Conservation (phyloP, 179 eudicot species). For the Vitellaria paradoxa region DNA sequence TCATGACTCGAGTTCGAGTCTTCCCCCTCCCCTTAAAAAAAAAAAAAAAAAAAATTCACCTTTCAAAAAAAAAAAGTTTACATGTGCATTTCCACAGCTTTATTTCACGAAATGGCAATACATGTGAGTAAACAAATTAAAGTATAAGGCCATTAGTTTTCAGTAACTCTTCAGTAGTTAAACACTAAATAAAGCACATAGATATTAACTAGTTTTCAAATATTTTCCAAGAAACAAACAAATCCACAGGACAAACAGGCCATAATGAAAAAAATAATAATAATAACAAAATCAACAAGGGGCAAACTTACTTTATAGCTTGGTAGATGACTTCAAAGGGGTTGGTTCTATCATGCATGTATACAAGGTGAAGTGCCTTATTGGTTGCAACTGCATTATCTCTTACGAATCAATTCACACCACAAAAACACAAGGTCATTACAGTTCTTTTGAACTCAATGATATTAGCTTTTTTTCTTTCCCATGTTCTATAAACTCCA, state of each 20-base stretch:
- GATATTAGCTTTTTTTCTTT: slow-evolving; percentile 14
- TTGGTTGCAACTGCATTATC: slow-evolving; percentile 74
- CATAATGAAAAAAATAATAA: too few relatives aligned
- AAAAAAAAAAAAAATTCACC: too few relatives aligned
- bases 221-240: slow-evolving; percentile 11
- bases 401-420: slow-evolving; percentile 59
- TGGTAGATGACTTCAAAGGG: slow-evolving; percentile 81
- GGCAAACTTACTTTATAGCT: slow-evolving; percentile 70
- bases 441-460: slow-evolving; percentile 29
- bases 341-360: slow-evolving; percentile 86
- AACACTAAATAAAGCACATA: not conserved
- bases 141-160: not conserved
- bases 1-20: too few relatives aligned
- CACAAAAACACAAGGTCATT: slow-evolving; percentile 32
- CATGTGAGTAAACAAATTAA: not conserved
- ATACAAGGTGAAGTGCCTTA: slow-evolving; percentile 77
- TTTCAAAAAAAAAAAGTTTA: too few relatives aligned
- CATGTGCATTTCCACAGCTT: slow-evolving; percentile 82
- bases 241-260: not conserved
- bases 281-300: not conserved
- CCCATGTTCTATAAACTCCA: slow-evolving; percentile 31
- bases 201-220: not conserved
- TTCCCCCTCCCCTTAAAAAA: too few relatives aligned
- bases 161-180: not conserved
- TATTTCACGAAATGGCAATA: too few relatives aligned